phyloP scores from a whole-genome alignment of 192 early-diverging fungal species.

The Umbelopsis ramanniana region DNA sequence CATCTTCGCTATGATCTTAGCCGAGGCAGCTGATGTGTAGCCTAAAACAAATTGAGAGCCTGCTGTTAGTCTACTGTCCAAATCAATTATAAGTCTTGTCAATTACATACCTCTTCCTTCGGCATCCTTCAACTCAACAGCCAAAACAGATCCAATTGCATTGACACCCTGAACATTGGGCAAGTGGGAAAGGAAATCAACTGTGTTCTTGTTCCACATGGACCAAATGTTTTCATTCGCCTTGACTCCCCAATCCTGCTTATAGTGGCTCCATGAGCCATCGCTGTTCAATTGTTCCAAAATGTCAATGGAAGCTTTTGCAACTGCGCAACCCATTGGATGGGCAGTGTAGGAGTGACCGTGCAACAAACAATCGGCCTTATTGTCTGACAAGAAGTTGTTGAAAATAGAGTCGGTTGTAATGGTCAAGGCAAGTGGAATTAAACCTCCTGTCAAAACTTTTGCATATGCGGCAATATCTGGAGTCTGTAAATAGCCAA shows the following conservation, averaged over 20 bases:
- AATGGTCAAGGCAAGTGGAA: constrained; percentile 73
- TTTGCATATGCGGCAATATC: constrained; percentile 84
- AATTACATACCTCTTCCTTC: constrained; percentile 27
- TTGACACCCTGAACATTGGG: constrained; percentile 67
- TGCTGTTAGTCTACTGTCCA: no score
- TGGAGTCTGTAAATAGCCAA: constrained; percentile 48
- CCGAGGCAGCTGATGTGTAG: constrained; percentile 55
- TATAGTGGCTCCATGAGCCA: constrained; percentile 36
- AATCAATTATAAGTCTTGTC: no score
- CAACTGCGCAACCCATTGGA: constrained; percentile 79
- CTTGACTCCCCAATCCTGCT: constrained; percentile 41
- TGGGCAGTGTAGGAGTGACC: constrained; percentile 87
- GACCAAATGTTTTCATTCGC: constrained; percentile 46
- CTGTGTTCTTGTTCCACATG: constrained; percentile 36
- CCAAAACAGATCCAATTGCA: constrained; percentile 69
- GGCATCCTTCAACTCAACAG: constrained; percentile 60
- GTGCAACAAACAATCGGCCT: constrained; percentile 75
- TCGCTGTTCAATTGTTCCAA: constrained; percentile 48
- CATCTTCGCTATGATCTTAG: constrained; percentile 41
- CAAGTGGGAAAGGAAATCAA: constrained; percentile 56
- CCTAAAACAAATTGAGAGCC: constrained; percentile 34
- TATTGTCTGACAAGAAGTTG: constrained; percentile 63
- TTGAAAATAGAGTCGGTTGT: constrained; percentile 67
- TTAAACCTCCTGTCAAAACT: constrained; percentile 72
- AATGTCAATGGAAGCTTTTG: constrained; percentile 56